Evolutionary conservation across 208 protist genomes (phyloP).

Genomic region (Trypanosoma mega): DNA sequence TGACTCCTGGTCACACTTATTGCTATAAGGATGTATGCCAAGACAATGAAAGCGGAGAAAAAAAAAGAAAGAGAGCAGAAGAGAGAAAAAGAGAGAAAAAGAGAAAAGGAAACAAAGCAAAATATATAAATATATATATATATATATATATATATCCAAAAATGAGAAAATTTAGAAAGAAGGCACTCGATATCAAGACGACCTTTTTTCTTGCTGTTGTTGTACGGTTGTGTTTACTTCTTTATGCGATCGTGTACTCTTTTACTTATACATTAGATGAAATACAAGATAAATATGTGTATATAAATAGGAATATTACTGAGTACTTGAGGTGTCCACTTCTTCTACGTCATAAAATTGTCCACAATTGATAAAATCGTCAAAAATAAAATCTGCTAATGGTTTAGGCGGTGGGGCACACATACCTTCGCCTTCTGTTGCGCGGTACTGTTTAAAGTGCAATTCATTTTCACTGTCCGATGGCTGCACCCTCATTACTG

Average conservation of each 20-base stretch:
- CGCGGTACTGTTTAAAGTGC: slow-evolving; percentile 1
- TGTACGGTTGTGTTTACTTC: no score
- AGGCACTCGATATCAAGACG: neutral
- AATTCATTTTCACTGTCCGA: slow-evolving; percentile 16
- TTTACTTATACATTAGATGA: no score
- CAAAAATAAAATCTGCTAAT: slow-evolving; percentile 13
- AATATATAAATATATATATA: slow-evolving; percentile 4
- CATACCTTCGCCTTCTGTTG: neutral
- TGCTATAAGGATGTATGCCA: slow-evolving; percentile 1
- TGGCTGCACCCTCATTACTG: slow-evolving; percentile 31
- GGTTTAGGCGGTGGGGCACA: neutral
- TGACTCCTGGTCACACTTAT: no score
- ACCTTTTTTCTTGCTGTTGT: neutral
- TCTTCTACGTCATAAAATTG: no score
- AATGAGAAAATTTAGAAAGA: slow-evolving; percentile 1
- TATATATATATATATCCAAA: slow-evolving; percentile 21
- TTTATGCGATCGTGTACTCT: no score
- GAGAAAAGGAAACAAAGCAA: neutral
- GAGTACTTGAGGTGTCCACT: no score
- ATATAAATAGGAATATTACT: no score
- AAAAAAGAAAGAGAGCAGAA: slow-evolving; percentile 10
- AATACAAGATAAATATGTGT: no score
- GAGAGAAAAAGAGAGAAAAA: slow-evolving; percentile 8
- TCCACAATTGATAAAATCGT: slow-evolving; percentile 11
- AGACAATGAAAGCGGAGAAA: slow-evolving; percentile 17